Conservation (phyloP, 257 asterid genomes). For the Solanum stenotomum region DNA sequence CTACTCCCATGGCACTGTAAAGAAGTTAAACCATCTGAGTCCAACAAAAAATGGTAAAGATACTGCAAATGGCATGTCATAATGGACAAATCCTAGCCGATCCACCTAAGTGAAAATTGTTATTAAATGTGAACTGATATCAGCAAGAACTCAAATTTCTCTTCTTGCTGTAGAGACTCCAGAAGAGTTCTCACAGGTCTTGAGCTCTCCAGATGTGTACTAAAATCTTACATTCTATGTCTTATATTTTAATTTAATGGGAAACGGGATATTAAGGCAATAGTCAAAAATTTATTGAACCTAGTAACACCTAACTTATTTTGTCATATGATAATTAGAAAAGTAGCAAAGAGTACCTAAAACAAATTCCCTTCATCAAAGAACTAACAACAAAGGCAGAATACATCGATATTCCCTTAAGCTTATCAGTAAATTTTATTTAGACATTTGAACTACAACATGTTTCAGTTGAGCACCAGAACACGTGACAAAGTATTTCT, state of each 20-base stretch:
- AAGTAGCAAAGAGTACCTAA: neutral
- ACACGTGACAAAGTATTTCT: neutral
- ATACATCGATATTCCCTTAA: neutral
- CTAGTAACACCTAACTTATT: neutral
- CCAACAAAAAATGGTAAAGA: neutral
- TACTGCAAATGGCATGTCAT: neutral
- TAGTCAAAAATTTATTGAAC: neutral
- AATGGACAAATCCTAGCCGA: neutral
- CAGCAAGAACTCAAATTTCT: neutral
- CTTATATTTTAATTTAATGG: neutral
- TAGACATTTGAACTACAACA: neutral
- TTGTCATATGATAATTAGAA: neutral
- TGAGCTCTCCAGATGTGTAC: neutral
- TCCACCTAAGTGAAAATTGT: neutral
- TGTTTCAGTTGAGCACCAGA: neutral
- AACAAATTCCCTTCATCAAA: neutral
- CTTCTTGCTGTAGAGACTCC: neutral
- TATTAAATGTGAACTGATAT: neutral
- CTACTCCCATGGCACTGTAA: slow-evolving; percentile 80
- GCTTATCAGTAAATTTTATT: neutral
- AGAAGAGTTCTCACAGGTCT: neutral
- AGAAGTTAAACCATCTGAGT: slow-evolving; percentile 7
- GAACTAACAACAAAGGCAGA: neutral
- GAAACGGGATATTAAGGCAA: neutral
- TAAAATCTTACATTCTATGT: neutral